Percentiles rank a stretch among this genome's conserved stretches.
Evolutionary conservation across 2,329 filamentous ascomycete species (phyloP).

Genomic region (Fusarium domesticum): DNA sequence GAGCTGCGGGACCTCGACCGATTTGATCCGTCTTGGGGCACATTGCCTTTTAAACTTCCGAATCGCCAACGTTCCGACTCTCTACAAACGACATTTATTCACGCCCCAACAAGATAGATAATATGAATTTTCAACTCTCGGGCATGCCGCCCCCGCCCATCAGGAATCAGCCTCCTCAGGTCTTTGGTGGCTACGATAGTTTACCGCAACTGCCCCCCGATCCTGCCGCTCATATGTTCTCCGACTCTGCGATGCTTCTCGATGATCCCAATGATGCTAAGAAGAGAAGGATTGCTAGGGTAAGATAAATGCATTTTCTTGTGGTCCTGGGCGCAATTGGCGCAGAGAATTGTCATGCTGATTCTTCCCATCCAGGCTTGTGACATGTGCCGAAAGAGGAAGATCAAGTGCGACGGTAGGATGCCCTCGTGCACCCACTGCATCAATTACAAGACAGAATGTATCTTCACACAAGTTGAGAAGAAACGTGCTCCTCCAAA

Average conservation of each 20-base stretch:
- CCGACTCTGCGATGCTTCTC: constrained; percentile 53
- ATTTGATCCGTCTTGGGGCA: not conserved
- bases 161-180: constrained; percentile 65
- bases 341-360: constrained; percentile 10
- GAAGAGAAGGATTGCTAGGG: constrained; percentile 81
- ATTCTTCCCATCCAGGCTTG: constrained; percentile 62
- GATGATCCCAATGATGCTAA: constrained; percentile 79
- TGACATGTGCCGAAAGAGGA: constrained; percentile 95
- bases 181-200: constrained; percentile 66
- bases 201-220: constrained; percentile 56
- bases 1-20: not conserved
- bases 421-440: constrained; percentile 93
- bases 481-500: constrained; percentile 98
- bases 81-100: not conserved
- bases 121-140: constrained; percentile 58
- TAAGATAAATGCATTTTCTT: constrained; percentile 43
- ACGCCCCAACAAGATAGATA: constrained; percentile 37
- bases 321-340: not conserved
- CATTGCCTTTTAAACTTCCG: not conserved
- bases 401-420: constrained; percentile 97
- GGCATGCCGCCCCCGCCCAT: constrained; percentile 53
- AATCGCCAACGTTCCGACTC: constrained; percentile 2
- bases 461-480: constrained; percentile 95
- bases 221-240: constrained; percentile 58
- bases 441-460: constrained; percentile 96